Evolutionary conservation across 2,329 filamentous ascomycete genomes (phyloP).

Genomic region (Dothiorella sarmentorum): DNA sequence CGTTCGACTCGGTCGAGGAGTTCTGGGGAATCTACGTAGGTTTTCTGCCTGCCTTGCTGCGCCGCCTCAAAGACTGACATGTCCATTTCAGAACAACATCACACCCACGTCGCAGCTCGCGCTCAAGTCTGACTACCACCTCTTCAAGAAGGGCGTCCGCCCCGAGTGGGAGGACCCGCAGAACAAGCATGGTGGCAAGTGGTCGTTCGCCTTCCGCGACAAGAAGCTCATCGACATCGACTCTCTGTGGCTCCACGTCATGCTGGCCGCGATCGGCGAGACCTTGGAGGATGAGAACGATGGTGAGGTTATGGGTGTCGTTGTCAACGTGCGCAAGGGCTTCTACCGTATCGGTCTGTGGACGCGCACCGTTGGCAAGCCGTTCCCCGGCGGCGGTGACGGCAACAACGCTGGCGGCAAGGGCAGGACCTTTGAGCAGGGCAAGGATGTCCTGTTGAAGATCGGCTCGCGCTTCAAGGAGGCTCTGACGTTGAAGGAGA

Average conservation of each 20-base stretch:
- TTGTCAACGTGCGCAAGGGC: slow-evolving; percentile 96
- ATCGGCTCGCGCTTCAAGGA: slow-evolving; percentile 94
- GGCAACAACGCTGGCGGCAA: slow-evolving; percentile 72
- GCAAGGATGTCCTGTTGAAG: slow-evolving; percentile 74
- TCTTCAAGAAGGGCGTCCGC: slow-evolving; percentile 96
- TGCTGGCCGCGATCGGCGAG: slow-evolving; percentile 95
- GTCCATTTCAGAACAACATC: slow-evolving; percentile 83
- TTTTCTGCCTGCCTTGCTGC: slow-evolving; percentile 24
- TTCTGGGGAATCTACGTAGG: slow-evolving; percentile 99
- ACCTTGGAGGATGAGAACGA: slow-evolving; percentile 93
- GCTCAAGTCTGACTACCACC: slow-evolving; percentile 97
- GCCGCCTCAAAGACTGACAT: slow-evolving; percentile 4
- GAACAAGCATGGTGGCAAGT: slow-evolving; percentile 99
- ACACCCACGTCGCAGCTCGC: slow-evolving; percentile 91
- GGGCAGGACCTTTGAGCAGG: slow-evolving; percentile 75
- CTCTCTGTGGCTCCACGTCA: slow-evolving; percentile 92
- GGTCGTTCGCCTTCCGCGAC: slow-evolving; percentile 97
- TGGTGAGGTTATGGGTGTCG: slow-evolving; percentile 97
- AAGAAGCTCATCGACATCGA: slow-evolving; percentile 91
- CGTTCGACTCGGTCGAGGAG: slow-evolving; percentile 97
- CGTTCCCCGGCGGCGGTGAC: slow-evolving; percentile 70
- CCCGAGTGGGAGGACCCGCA: slow-evolving; percentile 98
- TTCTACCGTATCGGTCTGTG: slow-evolving; percentile 98
- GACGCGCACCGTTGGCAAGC: slow-evolving; percentile 91
- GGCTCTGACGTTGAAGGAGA: slow-evolving; percentile 72